Conservation (phyloP, 108 stramenopile genomes). For the Stephanodiscus triporus region DNA sequence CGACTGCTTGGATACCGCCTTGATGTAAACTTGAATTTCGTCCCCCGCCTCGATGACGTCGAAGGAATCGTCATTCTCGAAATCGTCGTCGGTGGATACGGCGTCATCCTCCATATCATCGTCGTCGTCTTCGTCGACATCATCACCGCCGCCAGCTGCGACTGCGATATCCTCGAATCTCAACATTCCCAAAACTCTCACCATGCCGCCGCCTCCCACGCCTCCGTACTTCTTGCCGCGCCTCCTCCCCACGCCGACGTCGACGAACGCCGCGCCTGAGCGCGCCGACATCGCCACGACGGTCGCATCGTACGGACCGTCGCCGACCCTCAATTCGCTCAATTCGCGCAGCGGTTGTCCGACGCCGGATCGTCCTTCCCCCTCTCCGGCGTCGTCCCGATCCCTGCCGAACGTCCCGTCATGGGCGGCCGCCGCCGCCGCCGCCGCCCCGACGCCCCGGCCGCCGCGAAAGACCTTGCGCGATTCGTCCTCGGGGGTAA, state of each 20-base stretch:
- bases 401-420: neutral
- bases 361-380: neutral
- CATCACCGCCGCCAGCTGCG: neutral
- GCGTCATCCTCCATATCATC: neutral
- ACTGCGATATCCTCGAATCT: slow-evolving; percentile 58
- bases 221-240: slow-evolving; percentile 39
- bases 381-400: neutral
- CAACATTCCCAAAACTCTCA: slow-evolving; percentile 67
- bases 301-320: slow-evolving; percentile 69
- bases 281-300: slow-evolving; percentile 66
- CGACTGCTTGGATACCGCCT: slow-evolving; percentile 74
- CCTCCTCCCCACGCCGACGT: slow-evolving; percentile 68
- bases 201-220: slow-evolving; percentile 26
- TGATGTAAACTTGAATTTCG: slow-evolving; percentile 69
- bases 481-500: slow-evolving; percentile 68
- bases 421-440: neutral
- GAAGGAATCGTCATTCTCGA: slow-evolving; percentile 13
- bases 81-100: neutral
- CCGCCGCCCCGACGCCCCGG: slow-evolving; percentile 3
- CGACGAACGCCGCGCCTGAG: slow-evolving; percentile 72
- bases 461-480: no score
- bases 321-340: slow-evolving; percentile 60
- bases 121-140: neutral
- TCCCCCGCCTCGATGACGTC: slow-evolving; percentile 55
- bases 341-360: slow-evolving; percentile 28